A percentile compares a stretch with the other conserved stretches of the same genome.
Conservation (phyloP, 1,139 yeast species). For the Magnusiomyces tetraspermus region DNA sequence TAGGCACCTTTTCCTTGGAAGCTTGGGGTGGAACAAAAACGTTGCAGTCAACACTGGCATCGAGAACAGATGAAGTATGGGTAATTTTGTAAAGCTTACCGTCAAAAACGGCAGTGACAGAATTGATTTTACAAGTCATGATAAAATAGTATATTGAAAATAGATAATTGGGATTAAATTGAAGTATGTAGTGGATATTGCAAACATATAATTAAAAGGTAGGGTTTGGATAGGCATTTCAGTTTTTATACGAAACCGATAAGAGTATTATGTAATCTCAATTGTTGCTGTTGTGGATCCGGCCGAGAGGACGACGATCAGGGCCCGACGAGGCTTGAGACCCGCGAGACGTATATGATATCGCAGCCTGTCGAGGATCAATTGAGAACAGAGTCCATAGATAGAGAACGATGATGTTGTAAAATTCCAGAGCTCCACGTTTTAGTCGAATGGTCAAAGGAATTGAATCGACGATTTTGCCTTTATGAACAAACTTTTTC, state of each 20-base stretch:
- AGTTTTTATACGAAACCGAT: no score
- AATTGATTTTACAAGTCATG: conserved; percentile 39
- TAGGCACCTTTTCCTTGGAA: conserved; percentile 44
- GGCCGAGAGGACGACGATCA: neutral
- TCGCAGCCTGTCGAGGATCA: conserved; percentile 6
- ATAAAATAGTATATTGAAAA: no score
- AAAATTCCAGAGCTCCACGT: conserved; percentile 4
- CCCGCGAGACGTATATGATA: neutral
- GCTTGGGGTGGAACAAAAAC: conserved; percentile 60
- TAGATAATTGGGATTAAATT: no score
- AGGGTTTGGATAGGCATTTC: no score
- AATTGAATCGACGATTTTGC: conserved; percentile 12
- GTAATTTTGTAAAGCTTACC: conserved; percentile 68
- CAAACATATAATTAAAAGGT: no score
- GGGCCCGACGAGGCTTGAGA: neutral
- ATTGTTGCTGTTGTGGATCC: neutral
- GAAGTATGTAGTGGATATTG: no score
- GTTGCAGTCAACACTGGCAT: conserved; percentile 72
- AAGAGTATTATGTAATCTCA: no score
- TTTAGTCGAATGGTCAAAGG: conserved; percentile 7
- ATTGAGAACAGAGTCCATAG: conserved; percentile 14
- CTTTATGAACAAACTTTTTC: conserved; percentile 12
- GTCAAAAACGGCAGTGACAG: conserved; percentile 58
- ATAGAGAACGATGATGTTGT: conserved; percentile 6
- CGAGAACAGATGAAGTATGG: conserved; percentile 60